These are phyloP conservation scores for Picea engelmannii DNA, from an alignment of 83 land plant species.

Conservation along the genomic window DNA sequence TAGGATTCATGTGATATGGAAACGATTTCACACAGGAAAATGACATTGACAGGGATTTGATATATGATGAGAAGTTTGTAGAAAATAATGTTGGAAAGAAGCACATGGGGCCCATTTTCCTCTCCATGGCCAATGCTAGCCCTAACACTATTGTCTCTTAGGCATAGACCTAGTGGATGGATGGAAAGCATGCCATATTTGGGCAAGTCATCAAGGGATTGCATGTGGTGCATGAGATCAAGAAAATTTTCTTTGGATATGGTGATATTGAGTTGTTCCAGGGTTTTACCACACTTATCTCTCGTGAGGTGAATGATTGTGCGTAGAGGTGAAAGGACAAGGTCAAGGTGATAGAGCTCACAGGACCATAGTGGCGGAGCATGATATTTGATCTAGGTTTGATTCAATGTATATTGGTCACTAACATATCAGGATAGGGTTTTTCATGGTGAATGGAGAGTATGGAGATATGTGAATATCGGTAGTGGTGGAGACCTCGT, in stretches of 20 bases:
- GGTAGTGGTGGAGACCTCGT: too few relatives aligned
- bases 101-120: constrained; percentile 10
- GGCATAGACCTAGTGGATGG: constrained; percentile 16
- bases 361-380: too few relatives aligned
- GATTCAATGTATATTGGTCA: too few relatives aligned
- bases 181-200: constrained; percentile 21
- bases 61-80: constrained; percentile 19
- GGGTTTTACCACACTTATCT: too few relatives aligned
- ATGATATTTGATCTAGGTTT: too few relatives aligned
- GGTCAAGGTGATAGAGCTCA: too few relatives aligned
- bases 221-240: constrained; percentile 13
- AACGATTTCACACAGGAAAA: constrained; percentile 31
- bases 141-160: constrained; percentile 18
- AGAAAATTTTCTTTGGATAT: constrained; percentile 4
- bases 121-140: constrained; percentile 21
- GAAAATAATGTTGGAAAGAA: constrained; percentile 18
- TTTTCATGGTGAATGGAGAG: too few relatives aligned
- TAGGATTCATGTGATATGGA: constrained; percentile 28
- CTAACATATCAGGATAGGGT: too few relatives aligned
- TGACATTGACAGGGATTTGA: constrained; percentile 34
- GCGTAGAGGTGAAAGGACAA: too few relatives aligned
- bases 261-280: background rate
- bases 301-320: too few relatives aligned
- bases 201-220: constrained; percentile 4
- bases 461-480: too few relatives aligned